Conservation (phyloP, 306 rosid genomes). For the Erythrophleum fordii region DNA sequence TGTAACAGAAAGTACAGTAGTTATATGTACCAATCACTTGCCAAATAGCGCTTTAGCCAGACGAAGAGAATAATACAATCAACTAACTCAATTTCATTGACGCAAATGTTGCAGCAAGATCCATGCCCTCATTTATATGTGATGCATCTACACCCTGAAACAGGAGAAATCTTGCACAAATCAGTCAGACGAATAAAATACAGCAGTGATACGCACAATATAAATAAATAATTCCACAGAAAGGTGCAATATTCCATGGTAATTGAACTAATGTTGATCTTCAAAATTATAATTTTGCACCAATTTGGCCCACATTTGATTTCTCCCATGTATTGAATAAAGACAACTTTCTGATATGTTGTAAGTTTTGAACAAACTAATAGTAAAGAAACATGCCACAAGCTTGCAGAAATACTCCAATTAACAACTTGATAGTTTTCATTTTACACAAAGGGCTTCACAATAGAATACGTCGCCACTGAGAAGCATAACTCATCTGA, state of each 20-base stretch:
- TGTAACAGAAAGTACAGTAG: conserved; percentile 12
- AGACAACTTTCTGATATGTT: background rate
- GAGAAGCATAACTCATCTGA: background rate
- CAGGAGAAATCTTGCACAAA: background rate
- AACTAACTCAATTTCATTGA: conserved; percentile 62
- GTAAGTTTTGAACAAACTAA: background rate
- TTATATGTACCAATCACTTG: conserved; percentile 12
- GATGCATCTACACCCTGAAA: conserved; percentile 93
- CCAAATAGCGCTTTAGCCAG: background rate
- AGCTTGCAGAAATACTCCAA: background rate
- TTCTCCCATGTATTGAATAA: background rate
- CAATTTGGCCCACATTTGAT: background rate
- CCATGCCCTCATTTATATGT: conserved; percentile 70
- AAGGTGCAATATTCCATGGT: background rate
- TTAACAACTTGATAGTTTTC: background rate
- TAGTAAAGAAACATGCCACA: background rate
- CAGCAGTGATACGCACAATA: background rate
- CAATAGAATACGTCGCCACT: background rate
- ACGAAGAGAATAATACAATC: conserved; percentile 27
- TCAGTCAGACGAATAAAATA: conserved; percentile 10
- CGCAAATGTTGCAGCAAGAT: conserved; percentile 73
- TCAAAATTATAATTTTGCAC: background rate
- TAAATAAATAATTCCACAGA: background rate
- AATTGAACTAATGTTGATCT: background rate
- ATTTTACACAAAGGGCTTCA: background rate